Evolutionary conservation across 352 stramenopile genomes (phyloP).

Genomic region (Phytophthora cactorum): DNA sequence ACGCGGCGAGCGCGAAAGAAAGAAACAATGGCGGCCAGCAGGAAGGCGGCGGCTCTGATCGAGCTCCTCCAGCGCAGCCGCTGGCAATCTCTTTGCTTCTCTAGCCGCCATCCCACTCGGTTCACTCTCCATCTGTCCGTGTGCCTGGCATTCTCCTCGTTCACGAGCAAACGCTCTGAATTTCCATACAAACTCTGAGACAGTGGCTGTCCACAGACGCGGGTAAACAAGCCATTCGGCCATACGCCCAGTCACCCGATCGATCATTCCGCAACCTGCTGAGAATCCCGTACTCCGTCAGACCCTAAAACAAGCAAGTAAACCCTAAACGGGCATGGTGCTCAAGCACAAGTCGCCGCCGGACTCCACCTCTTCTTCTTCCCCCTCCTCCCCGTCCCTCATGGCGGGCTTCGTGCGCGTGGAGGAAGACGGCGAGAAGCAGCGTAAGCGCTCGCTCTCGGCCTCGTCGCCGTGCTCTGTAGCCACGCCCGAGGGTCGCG

Average conservation of each 20-base stretch:
- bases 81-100: conserved; percentile 6
- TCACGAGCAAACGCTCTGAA: conserved; percentile 6
- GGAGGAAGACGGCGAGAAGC: conserved; percentile 53
- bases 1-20: neutral
- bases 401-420: conserved; percentile 65
- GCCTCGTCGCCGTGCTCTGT: conserved; percentile 32
- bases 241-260: neutral
- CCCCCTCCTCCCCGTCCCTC: conserved; percentile 8
- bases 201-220: conserved; percentile 6
- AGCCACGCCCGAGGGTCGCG: conserved; percentile 32
- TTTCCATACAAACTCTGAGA: conserved; percentile 29
- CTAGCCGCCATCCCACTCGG: neutral
- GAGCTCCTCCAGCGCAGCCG: conserved; percentile 17
- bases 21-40: neutral
- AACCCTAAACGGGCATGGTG: conserved; percentile 4
- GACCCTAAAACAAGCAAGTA: neutral
- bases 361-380: conserved; percentile 8
- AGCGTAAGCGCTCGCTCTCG: conserved; percentile 35
- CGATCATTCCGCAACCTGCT: conserved; percentile 26
- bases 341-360: conserved; percentile 19
- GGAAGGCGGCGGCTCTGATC: neutral
- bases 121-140: conserved; percentile 6
- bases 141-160: neutral
- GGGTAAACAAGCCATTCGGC: conserved; percentile 23
- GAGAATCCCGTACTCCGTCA: neutral